phyloP scores from a whole-genome alignment of 139 green algal genomes.

The Diplosphaera chodatii region DNA sequence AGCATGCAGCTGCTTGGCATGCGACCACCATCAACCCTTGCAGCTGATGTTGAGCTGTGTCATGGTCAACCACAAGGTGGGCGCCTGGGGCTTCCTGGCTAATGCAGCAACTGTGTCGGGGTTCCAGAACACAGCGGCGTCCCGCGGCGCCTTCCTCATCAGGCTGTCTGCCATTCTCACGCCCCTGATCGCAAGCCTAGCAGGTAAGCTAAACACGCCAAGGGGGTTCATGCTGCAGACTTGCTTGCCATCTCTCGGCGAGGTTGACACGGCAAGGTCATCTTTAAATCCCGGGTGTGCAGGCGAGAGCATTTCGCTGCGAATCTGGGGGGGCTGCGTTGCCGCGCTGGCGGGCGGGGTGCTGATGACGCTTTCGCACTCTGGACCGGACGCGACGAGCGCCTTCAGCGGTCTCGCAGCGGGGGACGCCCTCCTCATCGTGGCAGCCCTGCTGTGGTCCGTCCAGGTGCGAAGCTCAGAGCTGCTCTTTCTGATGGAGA shows the following conservation, averaged over 20 bases:
- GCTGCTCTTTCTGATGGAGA: no score
- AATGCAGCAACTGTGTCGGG: slow-evolving; percentile 7
- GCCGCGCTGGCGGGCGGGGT: slow-evolving; percentile 4
- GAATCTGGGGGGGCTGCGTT: slow-evolving; percentile 5
- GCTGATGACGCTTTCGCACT: slow-evolving; percentile 3
- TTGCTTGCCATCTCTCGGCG: no score
- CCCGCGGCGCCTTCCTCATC: slow-evolving; percentile 7
- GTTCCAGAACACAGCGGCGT: slow-evolving; percentile 2
- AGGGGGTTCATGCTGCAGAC: no score
- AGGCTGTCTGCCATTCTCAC: slow-evolving; percentile 14
- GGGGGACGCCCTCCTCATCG: slow-evolving; percentile 7
- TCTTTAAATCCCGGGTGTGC: no score
- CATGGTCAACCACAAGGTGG: no score
- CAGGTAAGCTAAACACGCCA: no score
- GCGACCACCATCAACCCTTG: no score
- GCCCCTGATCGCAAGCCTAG: slow-evolving; percentile 1
- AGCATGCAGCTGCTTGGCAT: no score
- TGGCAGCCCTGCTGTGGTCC: slow-evolving; percentile 12
- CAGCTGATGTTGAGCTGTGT: no score
- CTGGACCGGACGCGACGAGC: background rate
- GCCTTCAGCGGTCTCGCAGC: background rate
- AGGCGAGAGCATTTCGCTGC: background rate
- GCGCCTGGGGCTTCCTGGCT: slow-evolving; percentile 3
- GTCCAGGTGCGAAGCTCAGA: background rate
- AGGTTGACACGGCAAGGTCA: no score